Percentiles rank a stretch among this genome's conserved stretches.
phyloP scores from a whole-genome alignment of 1,139 yeast genomes.

The Hanseniaspora gamundiae region DNA sequence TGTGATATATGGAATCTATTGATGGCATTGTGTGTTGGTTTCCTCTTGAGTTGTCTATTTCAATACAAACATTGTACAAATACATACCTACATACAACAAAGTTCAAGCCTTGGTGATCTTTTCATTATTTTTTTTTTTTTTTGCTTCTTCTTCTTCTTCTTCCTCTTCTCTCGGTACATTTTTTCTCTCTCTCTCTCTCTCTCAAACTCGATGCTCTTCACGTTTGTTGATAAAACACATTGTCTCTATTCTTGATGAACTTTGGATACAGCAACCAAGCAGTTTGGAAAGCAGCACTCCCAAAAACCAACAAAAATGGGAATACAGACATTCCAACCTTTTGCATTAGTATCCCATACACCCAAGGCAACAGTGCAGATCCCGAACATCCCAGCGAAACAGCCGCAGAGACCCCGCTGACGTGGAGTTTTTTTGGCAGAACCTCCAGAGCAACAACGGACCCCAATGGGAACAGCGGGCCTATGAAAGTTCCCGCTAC shows the following conservation, averaged over 20 bases:
- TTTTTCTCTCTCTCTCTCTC: too few relatives aligned
- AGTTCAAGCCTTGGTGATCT: too few relatives aligned
- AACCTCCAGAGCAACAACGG: constrained; percentile 49
- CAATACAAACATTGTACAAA: too few relatives aligned
- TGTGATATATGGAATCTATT: too few relatives aligned
- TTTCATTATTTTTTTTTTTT: too few relatives aligned
- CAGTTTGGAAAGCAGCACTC: neutral
- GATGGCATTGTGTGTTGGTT: too few relatives aligned
- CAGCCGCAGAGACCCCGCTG: constrained; percentile 60
- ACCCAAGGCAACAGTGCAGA: constrained; percentile 61
- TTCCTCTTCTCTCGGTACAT: too few relatives aligned
- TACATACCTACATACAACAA: too few relatives aligned
- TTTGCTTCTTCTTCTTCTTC: too few relatives aligned
- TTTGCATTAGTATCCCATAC: constrained; percentile 36
- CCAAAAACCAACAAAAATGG: constrained; percentile 13
- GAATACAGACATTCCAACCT: constrained; percentile 20
- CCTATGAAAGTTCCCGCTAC: constrained; percentile 60
- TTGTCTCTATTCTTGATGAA: neutral
- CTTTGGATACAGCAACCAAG: neutral
- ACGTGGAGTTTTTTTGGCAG: constrained; percentile 53
- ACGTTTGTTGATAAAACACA: neutral
- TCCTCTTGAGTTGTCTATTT: too few relatives aligned
- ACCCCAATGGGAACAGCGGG: constrained; percentile 69
- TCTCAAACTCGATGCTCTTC: too few relatives aligned
- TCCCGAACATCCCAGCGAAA: constrained; percentile 75